Evolutionary conservation across 2,329 filamentous ascomycete species (phyloP).

Genomic region (Thelonectria rubi): DNA sequence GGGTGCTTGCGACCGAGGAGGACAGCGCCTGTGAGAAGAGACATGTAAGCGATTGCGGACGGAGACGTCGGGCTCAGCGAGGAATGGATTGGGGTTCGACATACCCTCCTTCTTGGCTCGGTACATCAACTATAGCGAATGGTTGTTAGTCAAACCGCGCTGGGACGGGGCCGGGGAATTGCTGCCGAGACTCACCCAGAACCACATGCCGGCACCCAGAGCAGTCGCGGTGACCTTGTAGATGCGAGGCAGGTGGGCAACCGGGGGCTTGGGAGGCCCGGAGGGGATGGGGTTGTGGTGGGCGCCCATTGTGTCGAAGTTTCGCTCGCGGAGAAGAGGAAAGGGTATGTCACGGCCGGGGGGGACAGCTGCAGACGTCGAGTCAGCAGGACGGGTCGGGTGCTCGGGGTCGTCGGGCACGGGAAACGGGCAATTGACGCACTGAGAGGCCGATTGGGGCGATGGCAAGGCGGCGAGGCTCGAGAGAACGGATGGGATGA

Average conservation of each 20-base stretch:
- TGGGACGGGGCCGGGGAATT: not conserved
- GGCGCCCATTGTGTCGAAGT: constrained; percentile 39
- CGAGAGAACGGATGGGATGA: constrained; percentile 12
- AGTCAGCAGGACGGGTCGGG: not conserved
- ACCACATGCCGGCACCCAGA: constrained; percentile 97
- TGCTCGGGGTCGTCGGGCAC: accelerated
- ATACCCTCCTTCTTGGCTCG: constrained; percentile 93
- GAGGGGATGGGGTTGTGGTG: constrained; percentile 40
- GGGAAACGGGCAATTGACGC: constrained; percentile 22
- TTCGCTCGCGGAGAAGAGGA: constrained; percentile 9
- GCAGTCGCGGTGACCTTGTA: constrained; percentile 89
- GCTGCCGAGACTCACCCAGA: constrained; percentile 76
- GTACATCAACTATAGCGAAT: constrained; percentile 74
- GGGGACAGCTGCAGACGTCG: constrained; percentile 7
- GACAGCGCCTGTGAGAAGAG: constrained; percentile 65
- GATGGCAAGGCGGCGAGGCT: constrained; percentile 28
- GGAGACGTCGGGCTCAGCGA: not conserved
- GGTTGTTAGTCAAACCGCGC: not conserved
- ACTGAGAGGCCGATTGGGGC: constrained; percentile 36
- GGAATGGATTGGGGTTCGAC: constrained; percentile 18
- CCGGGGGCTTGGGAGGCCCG: constrained; percentile 52
- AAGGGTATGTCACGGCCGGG: constrained; percentile 3
- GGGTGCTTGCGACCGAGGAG: constrained; percentile 95
- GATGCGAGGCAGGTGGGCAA: constrained; percentile 64
- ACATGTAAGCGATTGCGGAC: constrained; percentile 24